Percentiles rank a stretch among this genome's conserved stretches.
Evolutionary conservation across 1,139 yeast genomes (phyloP).

Genomic region (Sugiyamaella japonica): DNA sequence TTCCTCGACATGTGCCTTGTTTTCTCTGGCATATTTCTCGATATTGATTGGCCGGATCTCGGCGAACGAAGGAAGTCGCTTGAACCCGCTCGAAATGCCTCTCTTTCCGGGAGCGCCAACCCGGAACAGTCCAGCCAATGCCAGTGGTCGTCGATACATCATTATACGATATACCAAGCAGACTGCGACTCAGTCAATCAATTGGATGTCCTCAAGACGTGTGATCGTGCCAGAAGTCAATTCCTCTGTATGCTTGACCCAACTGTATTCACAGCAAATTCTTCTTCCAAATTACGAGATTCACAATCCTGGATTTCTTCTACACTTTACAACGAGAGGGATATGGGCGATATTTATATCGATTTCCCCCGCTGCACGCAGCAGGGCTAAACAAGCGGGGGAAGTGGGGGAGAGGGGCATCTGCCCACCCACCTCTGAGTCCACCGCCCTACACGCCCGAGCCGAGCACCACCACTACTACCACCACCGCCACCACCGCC

Average conservation of each 20-base stretch:
- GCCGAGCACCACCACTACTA: no score
- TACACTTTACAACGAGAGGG: no score
- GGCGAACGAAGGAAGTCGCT: constrained; percentile 41
- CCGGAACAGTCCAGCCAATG: background rate
- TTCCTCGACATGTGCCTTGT: constrained; percentile 24
- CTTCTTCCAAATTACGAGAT: background rate
- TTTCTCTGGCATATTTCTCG: constrained; percentile 35
- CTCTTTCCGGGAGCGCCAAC: background rate
- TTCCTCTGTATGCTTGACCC: no score
- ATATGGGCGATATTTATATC: constrained; percentile 4
- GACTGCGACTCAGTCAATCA: background rate
- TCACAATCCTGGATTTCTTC: background rate
- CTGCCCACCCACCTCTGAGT: no score
- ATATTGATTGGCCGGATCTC: constrained; percentile 39
- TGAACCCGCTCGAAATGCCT: constrained; percentile 15
- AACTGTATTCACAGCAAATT: no score
- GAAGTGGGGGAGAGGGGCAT: background rate
- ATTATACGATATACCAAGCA: background rate
- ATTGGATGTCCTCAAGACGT: background rate
- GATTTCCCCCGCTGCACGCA: background rate
- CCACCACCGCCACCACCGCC: no score
- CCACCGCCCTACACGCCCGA: no score
- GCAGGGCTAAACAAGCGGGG: constrained; percentile 3
- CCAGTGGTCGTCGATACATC: constrained; percentile 10
- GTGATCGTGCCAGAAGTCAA: no score